phyloP scores from a whole-genome alignment of 495 filamentous ascomycete genomes.

The Podospora australis region DNA sequence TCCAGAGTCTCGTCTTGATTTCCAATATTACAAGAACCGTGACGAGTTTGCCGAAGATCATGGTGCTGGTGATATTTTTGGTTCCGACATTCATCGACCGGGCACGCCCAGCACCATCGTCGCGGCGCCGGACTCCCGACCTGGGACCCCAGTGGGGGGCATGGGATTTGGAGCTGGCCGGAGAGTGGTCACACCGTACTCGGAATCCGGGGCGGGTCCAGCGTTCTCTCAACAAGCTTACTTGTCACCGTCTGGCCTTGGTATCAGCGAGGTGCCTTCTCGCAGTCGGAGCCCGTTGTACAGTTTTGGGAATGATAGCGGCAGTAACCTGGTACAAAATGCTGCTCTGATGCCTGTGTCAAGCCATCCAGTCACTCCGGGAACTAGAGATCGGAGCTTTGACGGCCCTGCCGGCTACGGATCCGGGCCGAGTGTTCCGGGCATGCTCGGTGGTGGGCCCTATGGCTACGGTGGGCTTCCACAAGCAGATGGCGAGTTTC shows the following conservation, averaged over 20 bases:
- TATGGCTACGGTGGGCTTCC: conserved; percentile 47
- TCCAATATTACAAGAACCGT: conserved; percentile 83
- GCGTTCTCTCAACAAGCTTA: conserved; percentile 15
- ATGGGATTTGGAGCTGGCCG: conserved; percentile 25
- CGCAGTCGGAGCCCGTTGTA: conserved; percentile 35
- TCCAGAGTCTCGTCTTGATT: conserved; percentile 83
- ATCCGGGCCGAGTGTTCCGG: conserved; percentile 25
- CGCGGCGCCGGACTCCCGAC: conserved; percentile 29
- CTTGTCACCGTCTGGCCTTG: conserved; percentile 7
- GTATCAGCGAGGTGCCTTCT: conserved; percentile 3
- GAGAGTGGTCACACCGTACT: conserved; percentile 14
- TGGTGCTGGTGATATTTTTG: conserved; percentile 71
- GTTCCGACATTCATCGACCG: conserved; percentile 61
- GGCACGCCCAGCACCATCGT: conserved; percentile 57
- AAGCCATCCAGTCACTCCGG: conserved; percentile 17
- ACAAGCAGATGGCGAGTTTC: conserved; percentile 35
- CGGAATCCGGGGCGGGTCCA: conserved; percentile 12
- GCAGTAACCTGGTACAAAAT: conserved; percentile 35
- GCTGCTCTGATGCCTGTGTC: conserved; percentile 36
- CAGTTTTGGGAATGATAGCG: conserved; percentile 38
- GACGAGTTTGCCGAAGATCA: conserved; percentile 83
- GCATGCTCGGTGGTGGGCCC: conserved; percentile 46
- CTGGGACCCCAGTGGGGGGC: conserved; percentile 36
- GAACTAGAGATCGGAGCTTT: too few relatives aligned
- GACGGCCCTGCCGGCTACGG: conserved; percentile 13